Evolutionary conservation across 257 asterid genomes (phyloP).

Genomic region (Linderniella brevidens): DNA sequence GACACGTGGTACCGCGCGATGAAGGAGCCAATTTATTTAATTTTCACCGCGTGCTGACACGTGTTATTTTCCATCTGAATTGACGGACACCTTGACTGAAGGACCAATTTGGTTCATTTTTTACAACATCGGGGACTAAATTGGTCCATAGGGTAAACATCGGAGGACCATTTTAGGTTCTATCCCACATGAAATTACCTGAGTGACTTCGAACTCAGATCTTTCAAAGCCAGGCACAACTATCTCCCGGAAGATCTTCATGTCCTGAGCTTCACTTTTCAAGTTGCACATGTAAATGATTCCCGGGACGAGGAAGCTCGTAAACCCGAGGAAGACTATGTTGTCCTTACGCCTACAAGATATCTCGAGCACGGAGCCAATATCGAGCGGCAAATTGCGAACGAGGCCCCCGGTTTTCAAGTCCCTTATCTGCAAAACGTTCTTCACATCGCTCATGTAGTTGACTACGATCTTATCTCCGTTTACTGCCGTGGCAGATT

Average conservation of each 20-base stretch:
- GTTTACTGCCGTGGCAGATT: constrained; percentile 71
- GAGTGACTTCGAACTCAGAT: constrained; percentile 49
- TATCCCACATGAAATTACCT: constrained; percentile 24
- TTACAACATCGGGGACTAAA: no score
- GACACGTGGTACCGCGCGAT: no score
- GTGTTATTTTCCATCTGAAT: no score
- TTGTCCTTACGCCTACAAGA: constrained; percentile 61
- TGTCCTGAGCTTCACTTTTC: constrained; percentile 31
- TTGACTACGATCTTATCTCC: constrained; percentile 42
- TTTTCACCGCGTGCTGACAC: no score
- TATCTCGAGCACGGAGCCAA: constrained; percentile 59
- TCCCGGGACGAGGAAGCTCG: constrained; percentile 82
- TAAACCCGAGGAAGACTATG: constrained; percentile 43
- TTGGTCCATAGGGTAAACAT: no score
- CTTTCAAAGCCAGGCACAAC: constrained; percentile 71
- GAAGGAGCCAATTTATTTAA: no score
- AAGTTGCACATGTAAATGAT: constrained; percentile 59
- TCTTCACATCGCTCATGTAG: constrained; percentile 76
- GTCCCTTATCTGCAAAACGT: constrained; percentile 75
- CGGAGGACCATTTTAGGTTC: no score
- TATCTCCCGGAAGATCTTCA: constrained; percentile 59
- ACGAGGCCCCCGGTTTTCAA: constrained; percentile 53
- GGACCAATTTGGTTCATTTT: no score
- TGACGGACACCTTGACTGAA: no score
- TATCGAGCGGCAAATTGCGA: constrained; percentile 62